A percentile compares a stretch with the other conserved stretches of the same genome.
Conservation (phyloP, 2,329 filamentous ascomycete genomes). For the Fusarium ramigenum region DNA sequence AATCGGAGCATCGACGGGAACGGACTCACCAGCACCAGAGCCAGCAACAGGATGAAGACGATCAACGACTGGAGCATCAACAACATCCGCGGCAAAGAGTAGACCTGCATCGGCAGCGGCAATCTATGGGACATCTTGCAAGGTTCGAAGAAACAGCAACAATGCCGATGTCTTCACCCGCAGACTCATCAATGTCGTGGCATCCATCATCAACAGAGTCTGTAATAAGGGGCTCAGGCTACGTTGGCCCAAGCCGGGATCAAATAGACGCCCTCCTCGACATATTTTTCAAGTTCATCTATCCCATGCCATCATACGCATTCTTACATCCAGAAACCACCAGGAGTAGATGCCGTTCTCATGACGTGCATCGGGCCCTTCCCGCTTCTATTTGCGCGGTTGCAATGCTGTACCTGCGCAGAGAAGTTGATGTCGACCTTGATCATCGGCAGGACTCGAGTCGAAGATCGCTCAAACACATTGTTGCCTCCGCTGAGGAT, state of each 20-base stretch:
- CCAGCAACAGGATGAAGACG: not conserved
- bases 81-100: not conserved
- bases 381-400: not conserved
- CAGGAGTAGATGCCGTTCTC: not conserved
- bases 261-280: not conserved
- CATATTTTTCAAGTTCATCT: not conserved
- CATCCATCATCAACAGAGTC: not conserved
- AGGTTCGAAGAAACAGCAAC: not conserved
- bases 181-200: not conserved
- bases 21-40: not conserved
- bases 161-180: not conserved
- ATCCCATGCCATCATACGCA: not conserved
- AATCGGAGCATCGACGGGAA: not conserved
- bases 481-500: not conserved
- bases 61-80: not conserved
- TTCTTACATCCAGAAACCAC: not conserved
- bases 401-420: not conserved
- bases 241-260: not conserved
- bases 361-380: not conserved
- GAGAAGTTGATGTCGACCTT: not conserved
- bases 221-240: not conserved
- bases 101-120: not conserved
- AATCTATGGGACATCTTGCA: not conserved
- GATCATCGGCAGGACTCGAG: not conserved
- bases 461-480: accelerated